A percentile compares a stretch with the other conserved stretches of the same genome.
Evolutionary conservation across 2,329 filamentous ascomycete genomes (phyloP).

Genomic region (Pseudocercospora crystallina): DNA sequence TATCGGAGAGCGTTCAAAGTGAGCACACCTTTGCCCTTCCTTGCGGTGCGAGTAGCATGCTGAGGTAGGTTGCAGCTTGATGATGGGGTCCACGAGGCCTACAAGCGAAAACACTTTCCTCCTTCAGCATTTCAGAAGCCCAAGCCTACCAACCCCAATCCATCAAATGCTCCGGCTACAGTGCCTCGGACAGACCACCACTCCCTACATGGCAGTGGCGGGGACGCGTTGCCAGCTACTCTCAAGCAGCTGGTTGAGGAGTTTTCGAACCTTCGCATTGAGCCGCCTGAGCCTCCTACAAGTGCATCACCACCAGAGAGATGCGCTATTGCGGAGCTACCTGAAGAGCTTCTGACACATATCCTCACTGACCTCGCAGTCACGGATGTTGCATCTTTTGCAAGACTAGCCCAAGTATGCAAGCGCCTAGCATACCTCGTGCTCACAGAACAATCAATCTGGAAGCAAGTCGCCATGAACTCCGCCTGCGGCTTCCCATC

Average conservation of each 20-base stretch:
- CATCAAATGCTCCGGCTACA: conserved; percentile 50
- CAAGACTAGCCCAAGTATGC: conserved; percentile 76
- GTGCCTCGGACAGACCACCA: conserved; percentile 57
- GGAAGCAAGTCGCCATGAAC: conserved; percentile 71
- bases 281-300: conserved; percentile 64
- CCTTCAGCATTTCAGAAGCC: conserved; percentile 53
- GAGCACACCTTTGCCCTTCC: conserved; percentile 27
- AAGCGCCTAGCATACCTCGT: conserved; percentile 84
- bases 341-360: conserved; percentile 80
- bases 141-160: conserved; percentile 43
- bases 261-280: conserved; percentile 71
- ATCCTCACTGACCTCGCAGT: conserved; percentile 72
- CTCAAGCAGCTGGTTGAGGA: conserved; percentile 68
- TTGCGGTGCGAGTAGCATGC: conserved; percentile 17
- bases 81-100: conserved; percentile 75
- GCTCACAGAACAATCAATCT: conserved; percentile 78
- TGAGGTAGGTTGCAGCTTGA: conserved; percentile 65
- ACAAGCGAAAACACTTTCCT: conserved; percentile 89
- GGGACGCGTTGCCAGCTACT: conserved; percentile 50
- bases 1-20: conserved; percentile 91
- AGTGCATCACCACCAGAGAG: conserved; percentile 71
- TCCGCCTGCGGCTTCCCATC: conserved; percentile 65
- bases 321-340: conserved; percentile 76
- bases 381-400: conserved; percentile 73
- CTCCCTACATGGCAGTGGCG: conserved; percentile 45